Evolutionary conservation across 148 eudicot species (phyloP), one percentile per base, ranked within the genome.

Genomic region (Oxyria digyna): DNA sequence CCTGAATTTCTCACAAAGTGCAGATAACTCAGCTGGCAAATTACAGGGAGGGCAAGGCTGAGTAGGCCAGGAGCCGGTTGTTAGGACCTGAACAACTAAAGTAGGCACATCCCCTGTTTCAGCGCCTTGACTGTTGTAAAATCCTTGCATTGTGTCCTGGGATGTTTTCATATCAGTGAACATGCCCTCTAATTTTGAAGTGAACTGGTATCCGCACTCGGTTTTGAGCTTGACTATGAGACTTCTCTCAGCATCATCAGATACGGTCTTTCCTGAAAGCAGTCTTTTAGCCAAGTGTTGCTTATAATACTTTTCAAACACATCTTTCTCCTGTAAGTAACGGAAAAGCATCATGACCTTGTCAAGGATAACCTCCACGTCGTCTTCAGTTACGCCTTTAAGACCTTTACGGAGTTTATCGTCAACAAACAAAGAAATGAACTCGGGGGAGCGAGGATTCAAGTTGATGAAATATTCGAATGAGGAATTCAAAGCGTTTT

Each of bases 61-160:
- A 73, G 93, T 82, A 24, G 96, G 96, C 96, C 96, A 90, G 7
- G 93, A 87, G 26, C 96, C 94, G 2, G 94, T 87, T 15, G 93
- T 90, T 71, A 90, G 49, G 74, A 87, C 91, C 79, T 87, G 86
- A 54, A 87, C 94, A 29, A 75, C 88, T 41, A 90, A 72, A 31
- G 86, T 70, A 2, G 96, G 94, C 49, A 85, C 84, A 41, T 80
- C 89, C 14, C 80, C 96, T 68, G 79, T 75, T 72, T 87, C 90
- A 18, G 83, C 62, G 20, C 91, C 94, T 69, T 76, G 82, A 62
- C 74, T 74, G 15, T 84, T 67, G 49, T 87, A 85, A 42, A 90
- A 90, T 40, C 91, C 96, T 70, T 90, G 94, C 86, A 85, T 85
- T 21, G 88, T 85, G 45, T 90, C 97, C 78, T 87, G 86, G 8